Conservation (phyloP, 257 asterid species). For the Apocynum venetum region DNA sequence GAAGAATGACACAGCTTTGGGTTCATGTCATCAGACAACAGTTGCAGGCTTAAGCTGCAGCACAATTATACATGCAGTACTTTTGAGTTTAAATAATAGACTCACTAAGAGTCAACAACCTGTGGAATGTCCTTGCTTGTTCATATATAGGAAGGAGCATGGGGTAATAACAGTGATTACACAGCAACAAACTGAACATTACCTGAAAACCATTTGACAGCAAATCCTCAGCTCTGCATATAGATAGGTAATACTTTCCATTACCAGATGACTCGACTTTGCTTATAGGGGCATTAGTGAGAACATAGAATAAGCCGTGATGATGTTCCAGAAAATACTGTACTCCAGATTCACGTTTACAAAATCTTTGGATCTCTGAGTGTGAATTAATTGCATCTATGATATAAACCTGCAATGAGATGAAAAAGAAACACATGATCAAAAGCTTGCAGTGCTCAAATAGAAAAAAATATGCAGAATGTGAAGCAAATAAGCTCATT, state of each 20-base stretch:
- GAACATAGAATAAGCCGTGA: slow-evolving; percentile 52
- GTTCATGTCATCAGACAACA: neutral
- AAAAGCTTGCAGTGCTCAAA: slow-evolving; percentile 7
- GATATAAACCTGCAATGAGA: slow-evolving; percentile 66
- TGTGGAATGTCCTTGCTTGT: neutral
- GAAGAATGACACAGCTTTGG: neutral
- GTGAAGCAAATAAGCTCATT: slow-evolving; percentile 51
- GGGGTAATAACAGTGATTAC: neutral
- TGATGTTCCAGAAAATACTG: slow-evolving; percentile 91
- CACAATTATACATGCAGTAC: neutral
- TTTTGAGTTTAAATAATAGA: neutral
- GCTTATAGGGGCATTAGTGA: slow-evolving; percentile 69
- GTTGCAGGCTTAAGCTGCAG: slow-evolving; percentile 3
- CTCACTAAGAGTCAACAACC: neutral
- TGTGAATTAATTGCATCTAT: slow-evolving; percentile 51
- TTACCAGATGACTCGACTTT: slow-evolving; percentile 29
- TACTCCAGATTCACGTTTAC: slow-evolving; percentile 78
- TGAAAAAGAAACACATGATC: slow-evolving; percentile 19
- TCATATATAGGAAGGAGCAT: neutral
- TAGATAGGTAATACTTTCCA: slow-evolving; percentile 64
- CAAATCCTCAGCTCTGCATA: slow-evolving; percentile 55
- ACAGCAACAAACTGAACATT: slow-evolving; percentile 4
- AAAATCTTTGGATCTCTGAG: slow-evolving; percentile 52
- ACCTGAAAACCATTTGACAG: slow-evolving; percentile 59
- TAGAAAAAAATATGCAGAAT: slow-evolving; percentile 13